Percentiles rank a stretch among this genome's conserved stretches.
Conservation (phyloP, 2,329 filamentous ascomycete species). For the Calonectria pauciramosa region DNA sequence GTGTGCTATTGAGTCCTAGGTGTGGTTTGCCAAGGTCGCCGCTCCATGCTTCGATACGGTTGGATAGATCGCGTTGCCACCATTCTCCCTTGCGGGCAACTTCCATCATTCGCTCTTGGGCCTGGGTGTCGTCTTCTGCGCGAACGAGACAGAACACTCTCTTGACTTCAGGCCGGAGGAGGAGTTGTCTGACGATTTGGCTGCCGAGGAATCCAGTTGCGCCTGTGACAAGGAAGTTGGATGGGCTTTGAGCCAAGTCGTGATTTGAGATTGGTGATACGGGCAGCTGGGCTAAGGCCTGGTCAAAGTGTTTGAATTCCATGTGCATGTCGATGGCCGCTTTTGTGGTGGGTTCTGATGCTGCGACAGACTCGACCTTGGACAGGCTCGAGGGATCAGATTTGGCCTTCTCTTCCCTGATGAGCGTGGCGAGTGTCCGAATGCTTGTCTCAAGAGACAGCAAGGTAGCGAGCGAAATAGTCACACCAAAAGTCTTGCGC, state of each 20-base stretch:
- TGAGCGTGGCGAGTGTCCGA: background rate
- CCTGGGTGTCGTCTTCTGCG: constrained; percentile 5
- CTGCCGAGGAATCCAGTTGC: background rate
- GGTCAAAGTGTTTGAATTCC: background rate
- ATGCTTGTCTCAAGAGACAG: background rate
- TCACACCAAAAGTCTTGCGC: background rate
- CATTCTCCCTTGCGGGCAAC: constrained; percentile 15
- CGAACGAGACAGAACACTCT: constrained; percentile 11
- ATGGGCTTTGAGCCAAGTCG: too few relatives aligned
- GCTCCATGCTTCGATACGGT: constrained; percentile 19
- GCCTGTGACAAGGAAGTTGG: background rate
- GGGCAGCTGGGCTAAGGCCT: background rate
- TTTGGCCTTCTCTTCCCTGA: background rate
- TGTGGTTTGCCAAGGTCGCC: constrained; percentile 12
- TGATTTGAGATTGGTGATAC: too few relatives aligned
- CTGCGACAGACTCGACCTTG: too few relatives aligned
- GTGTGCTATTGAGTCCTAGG: background rate
- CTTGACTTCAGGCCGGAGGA: background rate
- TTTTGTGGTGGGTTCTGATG: too few relatives aligned
- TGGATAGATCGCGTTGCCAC: constrained; percentile 6
- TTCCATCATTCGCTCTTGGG: constrained; percentile 15
- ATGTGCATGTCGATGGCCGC: too few relatives aligned
- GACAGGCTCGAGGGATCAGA: too few relatives aligned
- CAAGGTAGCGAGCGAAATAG: background rate
- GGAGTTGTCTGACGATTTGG: background rate